These are phyloP conservation scores for Actinomortierella wolfii DNA, from an alignment of 371 early-diverging fungal genomes.

Conservation along the genomic window DNA sequence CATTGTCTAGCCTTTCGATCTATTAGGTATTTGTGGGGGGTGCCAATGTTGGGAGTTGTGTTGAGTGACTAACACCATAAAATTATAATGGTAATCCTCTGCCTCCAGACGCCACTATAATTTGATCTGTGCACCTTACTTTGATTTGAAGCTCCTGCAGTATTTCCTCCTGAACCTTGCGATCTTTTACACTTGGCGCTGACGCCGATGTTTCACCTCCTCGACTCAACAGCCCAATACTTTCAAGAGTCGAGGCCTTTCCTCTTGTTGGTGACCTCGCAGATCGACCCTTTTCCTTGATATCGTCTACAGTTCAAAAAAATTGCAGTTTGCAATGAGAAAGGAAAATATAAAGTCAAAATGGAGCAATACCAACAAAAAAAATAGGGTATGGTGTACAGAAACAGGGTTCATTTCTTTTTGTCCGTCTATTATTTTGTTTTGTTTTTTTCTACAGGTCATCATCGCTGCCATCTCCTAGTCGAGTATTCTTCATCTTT, in stretches of 20 bases:
- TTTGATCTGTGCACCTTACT: constrained; percentile 11
- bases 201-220: too few species aligned
- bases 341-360: not conserved
- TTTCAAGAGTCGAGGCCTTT: too few species aligned
- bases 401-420: not conserved
- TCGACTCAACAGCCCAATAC: too few species aligned
- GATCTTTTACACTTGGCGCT: constrained; percentile 27
- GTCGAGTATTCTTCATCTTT: not conserved
- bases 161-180: constrained; percentile 38
- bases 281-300: constrained; percentile 12
- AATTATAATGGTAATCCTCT: too few species aligned
- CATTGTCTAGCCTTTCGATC: not conserved
- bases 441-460: not conserved
- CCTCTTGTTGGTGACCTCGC: too few species aligned
- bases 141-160: constrained; percentile 40
- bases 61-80: too few species aligned
- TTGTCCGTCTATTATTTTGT: not conserved
- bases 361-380: not conserved
- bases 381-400: not conserved
- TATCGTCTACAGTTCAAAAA: constrained; percentile 14
- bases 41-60: too few species aligned
- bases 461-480: not conserved
- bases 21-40: not conserved
- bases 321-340: not conserved
- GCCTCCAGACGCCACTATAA: too few species aligned